Percentiles rank a stretch among this genome's conserved stretches.
These are phyloP conservation scores for Colletotrichum lindemuthianum DNA, from an alignment of 2,329 filamentous ascomycete genomes.

Conservation along the genomic window DNA sequence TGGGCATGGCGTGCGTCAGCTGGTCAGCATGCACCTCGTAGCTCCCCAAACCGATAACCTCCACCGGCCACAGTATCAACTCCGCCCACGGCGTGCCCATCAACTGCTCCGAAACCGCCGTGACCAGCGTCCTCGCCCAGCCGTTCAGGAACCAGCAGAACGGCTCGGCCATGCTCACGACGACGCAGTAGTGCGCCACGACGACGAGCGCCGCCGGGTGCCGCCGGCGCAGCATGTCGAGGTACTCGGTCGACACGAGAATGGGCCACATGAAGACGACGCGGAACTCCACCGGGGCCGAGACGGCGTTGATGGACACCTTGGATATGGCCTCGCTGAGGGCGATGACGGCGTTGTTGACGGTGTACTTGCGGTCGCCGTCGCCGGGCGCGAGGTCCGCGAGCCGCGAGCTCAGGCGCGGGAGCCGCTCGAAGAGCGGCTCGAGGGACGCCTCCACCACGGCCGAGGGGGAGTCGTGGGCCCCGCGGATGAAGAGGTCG, in stretches of 20 bases:
- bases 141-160: constrained; percentile 38
- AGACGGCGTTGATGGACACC: constrained; percentile 25
- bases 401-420: constrained; percentile 7
- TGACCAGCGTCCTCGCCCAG: constrained; percentile 26
- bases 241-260: constrained; percentile 38
- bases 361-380: constrained; percentile 25
- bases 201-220: constrained; percentile 38
- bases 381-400: constrained; percentile 1
- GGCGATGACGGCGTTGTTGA: constrained; percentile 26
- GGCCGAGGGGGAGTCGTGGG: constrained; percentile 10
- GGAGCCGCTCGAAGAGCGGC: constrained; percentile 17
- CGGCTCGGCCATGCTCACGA: constrained; percentile 37
- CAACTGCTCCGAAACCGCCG: constrained; percentile 21
- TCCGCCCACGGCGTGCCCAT: constrained; percentile 24
- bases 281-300: constrained; percentile 38
- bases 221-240: constrained; percentile 36
- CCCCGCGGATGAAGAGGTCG: constrained; percentile 36
- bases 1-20: constrained; percentile 19
- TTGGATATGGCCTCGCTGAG: constrained; percentile 28
- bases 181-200: constrained; percentile 40
- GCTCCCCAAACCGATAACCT: constrained; percentile 14
- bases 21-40: constrained; percentile 19
- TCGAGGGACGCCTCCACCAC: constrained; percentile 26
- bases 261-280: constrained; percentile 40
- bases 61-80: constrained; percentile 22